Conservation (phyloP, 23 red algal species). For the Gracilaria domingensis region DNA sequence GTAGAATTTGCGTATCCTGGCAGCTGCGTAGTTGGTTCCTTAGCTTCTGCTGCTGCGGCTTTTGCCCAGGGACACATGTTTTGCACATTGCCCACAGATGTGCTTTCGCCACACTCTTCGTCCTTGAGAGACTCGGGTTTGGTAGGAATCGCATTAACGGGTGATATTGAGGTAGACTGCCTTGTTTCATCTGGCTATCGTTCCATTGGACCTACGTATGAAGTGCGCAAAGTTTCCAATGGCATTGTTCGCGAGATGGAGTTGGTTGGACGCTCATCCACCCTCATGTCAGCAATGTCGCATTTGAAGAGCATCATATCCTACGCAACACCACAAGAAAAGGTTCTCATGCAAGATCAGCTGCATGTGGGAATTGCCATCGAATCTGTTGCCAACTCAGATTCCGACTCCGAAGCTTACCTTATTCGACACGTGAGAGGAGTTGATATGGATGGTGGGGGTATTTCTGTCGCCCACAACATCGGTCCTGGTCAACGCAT, state of each 20-base stretch:
- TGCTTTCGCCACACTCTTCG: slow-evolving; percentile 42
- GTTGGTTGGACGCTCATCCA: slow-evolving; percentile 61
- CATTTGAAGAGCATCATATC: slow-evolving; percentile 68
- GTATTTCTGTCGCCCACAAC: slow-evolving; percentile 60
- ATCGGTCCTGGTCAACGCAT: slow-evolving; percentile 68
- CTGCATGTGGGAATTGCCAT: slow-evolving; percentile 66
- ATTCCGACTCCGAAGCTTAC: slow-evolving; percentile 28
- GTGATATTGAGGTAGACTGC: slow-evolving; percentile 70
- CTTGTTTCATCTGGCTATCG: slow-evolving; percentile 55
- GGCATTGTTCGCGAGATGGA: slow-evolving; percentile 69
- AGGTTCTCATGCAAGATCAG: slow-evolving; percentile 36
- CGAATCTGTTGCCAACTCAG: slow-evolving; percentile 12
- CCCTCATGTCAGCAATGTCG: slow-evolving; percentile 56
- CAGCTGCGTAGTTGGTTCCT: slow-evolving; percentile 42
- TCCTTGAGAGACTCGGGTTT: slow-evolving; percentile 61
- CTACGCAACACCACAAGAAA: slow-evolving; percentile 67
- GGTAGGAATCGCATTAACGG: slow-evolving; percentile 77
- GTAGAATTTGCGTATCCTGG: slow-evolving; percentile 77
- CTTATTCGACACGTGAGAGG: slow-evolving; percentile 70
- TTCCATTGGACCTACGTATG: slow-evolving; percentile 64
- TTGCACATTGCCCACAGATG: slow-evolving; percentile 78
- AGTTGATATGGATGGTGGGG: slow-evolving; percentile 44
- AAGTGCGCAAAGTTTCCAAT: slow-evolving; percentile 55
- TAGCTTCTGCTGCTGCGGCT: slow-evolving; percentile 52
- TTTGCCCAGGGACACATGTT: slow-evolving; percentile 65